phyloP scores from a whole-genome alignment of 306 rosid genomes.

The Quercus rubra region DNA sequence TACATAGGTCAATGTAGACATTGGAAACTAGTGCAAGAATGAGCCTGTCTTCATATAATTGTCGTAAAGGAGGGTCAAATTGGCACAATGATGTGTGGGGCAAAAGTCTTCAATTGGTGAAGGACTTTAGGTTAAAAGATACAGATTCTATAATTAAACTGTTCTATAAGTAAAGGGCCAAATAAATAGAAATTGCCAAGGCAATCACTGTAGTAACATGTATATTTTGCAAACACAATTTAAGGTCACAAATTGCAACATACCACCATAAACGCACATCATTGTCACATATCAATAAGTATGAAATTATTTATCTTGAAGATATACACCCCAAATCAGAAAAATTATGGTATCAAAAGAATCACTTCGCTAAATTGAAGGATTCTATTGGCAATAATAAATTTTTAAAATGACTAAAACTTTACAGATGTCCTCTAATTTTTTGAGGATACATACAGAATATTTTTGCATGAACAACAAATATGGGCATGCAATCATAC shows the following conservation, averaged over 20 bases:
- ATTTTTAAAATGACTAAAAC: not conserved
- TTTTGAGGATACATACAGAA: not conserved
- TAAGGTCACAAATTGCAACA: not conserved
- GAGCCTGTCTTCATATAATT: not conserved
- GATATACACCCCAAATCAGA: too few species aligned
- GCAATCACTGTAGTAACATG: not conserved
- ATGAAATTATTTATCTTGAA: not conserved
- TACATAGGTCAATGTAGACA: not conserved
- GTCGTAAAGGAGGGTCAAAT: not conserved
- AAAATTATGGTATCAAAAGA: not conserved
- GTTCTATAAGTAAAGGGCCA: not conserved
- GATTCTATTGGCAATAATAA: not conserved
- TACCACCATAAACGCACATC: not conserved
- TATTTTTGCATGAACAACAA: not conserved
- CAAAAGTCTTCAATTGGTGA: not conserved
- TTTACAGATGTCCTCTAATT: not conserved
- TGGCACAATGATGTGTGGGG: not conserved
- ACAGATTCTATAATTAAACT: not conserved
- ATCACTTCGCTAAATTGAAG: not conserved
- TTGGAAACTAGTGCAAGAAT: not conserved
- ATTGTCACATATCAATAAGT: not conserved
- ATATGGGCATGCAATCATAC: not conserved
- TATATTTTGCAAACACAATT: not conserved
- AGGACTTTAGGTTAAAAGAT: not conserved
- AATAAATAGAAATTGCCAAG: too few species aligned